phyloP scores from a whole-genome alignment of 2,329 filamentous ascomycete genomes.

The Calonectria crousiana region DNA sequence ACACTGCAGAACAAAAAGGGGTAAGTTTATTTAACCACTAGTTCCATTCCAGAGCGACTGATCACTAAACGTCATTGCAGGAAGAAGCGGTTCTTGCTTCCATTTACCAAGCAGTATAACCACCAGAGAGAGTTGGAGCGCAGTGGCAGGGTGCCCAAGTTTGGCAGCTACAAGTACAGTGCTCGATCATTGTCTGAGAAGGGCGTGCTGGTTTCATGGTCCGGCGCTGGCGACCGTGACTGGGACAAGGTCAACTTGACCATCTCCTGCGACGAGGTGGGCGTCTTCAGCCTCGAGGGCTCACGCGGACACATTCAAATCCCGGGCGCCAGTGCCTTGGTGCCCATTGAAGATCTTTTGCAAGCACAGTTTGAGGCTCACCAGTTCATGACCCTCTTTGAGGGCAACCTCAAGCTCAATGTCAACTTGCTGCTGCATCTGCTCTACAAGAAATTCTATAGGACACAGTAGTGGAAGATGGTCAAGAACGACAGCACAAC shows the following conservation, averaged over 20 bases:
- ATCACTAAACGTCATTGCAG: conserved; percentile 54
- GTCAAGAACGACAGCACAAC: background rate
- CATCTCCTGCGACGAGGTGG: conserved; percentile 93
- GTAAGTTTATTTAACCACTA: conserved; percentile 57
- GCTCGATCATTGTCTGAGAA: conserved; percentile 90
- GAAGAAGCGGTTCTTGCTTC: conserved; percentile 93
- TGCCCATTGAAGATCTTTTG: conserved; percentile 92
- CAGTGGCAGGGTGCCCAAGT: conserved; percentile 93
- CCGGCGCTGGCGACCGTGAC: conserved; percentile 82
- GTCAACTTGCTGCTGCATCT: conserved; percentile 97
- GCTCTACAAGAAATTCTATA: conserved; percentile 99
- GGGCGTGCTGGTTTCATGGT: conserved; percentile 93
- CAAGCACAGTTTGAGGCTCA: conserved; percentile 98
- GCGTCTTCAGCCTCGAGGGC: conserved; percentile 93
- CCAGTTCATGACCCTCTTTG: conserved; percentile 96
- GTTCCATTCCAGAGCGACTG: background rate
- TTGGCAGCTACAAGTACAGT: conserved; percentile 97
- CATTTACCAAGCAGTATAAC: conserved; percentile 99
- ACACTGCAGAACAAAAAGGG: conserved; percentile 97
- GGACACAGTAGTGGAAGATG: conserved; percentile 65
- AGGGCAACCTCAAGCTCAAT: conserved; percentile 86
- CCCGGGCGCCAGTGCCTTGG: conserved; percentile 87
- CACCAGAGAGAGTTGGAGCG: conserved; percentile 96
- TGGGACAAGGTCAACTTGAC: conserved; percentile 96
- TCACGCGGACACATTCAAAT: conserved; percentile 95